These are phyloP conservation scores for Pseudonitzschia pungens DNA, from an alignment of 108 stramenopile species.

Conservation along the genomic window DNA sequence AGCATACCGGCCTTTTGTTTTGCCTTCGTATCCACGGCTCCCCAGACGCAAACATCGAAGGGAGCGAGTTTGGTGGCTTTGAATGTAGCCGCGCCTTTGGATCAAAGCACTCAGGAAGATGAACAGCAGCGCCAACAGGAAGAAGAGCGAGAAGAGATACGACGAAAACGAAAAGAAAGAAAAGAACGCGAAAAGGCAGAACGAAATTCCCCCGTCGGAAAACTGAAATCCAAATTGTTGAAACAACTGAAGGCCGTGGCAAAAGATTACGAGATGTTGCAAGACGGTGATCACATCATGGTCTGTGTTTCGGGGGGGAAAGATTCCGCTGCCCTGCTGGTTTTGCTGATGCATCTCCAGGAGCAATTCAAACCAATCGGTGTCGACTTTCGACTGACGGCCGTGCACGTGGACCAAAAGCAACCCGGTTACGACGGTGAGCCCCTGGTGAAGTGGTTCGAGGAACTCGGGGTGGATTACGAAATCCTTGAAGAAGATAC, in stretches of 20 bases:
- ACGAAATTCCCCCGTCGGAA: constrained; percentile 16
- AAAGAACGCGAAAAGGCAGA: background rate
- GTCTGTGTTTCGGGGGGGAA: constrained; percentile 49
- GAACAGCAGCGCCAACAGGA: background rate
- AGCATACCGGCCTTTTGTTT: background rate
- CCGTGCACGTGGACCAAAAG: constrained; percentile 60
- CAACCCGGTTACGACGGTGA: constrained; percentile 57
- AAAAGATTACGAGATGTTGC: constrained; percentile 44
- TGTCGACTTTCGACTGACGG: constrained; percentile 34
- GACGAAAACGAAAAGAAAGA: background rate
- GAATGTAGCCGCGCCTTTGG: background rate
- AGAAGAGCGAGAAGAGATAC: background rate
- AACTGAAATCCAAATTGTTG: constrained; percentile 39
- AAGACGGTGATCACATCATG: constrained; percentile 55
- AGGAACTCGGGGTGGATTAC: constrained; percentile 26
- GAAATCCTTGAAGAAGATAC: constrained; percentile 50
- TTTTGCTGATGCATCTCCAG: constrained; percentile 36
- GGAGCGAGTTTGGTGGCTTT: background rate
- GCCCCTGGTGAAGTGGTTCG: constrained; percentile 41
- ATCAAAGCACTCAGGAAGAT: background rate
- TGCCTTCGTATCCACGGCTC: background rate
- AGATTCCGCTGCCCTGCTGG: constrained; percentile 46
- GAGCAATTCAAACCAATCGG: constrained; percentile 22
- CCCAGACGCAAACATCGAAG: background rate
- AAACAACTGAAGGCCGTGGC: constrained; percentile 37